Evolutionary conservation across 352 stramenopile genomes (phyloP).

Genomic region (Globisporangium splendens): DNA sequence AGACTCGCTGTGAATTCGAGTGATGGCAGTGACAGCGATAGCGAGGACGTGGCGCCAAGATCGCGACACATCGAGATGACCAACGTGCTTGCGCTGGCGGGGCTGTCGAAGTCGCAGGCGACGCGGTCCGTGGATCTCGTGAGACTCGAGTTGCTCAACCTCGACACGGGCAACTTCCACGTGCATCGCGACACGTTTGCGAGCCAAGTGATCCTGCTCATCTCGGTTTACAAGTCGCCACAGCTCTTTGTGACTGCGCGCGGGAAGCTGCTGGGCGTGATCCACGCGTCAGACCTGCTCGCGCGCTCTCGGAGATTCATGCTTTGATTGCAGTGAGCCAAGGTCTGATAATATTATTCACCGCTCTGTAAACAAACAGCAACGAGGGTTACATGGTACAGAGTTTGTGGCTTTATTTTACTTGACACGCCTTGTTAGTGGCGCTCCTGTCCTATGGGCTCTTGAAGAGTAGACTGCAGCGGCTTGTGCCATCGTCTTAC

Average conservation of each 20-base stretch:
- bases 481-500: not conserved
- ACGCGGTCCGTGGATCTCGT: slow-evolving; percentile 51
- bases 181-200: slow-evolving; percentile 64
- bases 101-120: slow-evolving; percentile 22
- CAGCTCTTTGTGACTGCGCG: slow-evolving; percentile 73
- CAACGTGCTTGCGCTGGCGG: slow-evolving; percentile 18
- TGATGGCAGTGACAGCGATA: not conserved
- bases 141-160: slow-evolving; percentile 44
- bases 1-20: not conserved
- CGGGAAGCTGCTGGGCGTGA: slow-evolving; percentile 66
- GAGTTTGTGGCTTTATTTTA: not conserved
- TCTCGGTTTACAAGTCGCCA: slow-evolving; percentile 74
- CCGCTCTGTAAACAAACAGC: no score
- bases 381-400: not conserved
- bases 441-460: not conserved
- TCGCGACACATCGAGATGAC: slow-evolving; percentile 19
- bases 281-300: slow-evolving; percentile 66
- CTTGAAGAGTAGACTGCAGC: slow-evolving; percentile 1
- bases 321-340: slow-evolving; percentile 15
- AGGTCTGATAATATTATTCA: no score
- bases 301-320: slow-evolving; percentile 57
- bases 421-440: slow-evolving; percentile 3
- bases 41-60: slow-evolving; percentile 12
- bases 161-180: slow-evolving; percentile 68
- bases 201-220: slow-evolving; percentile 73